Base-by-base conservation (phyloP, 2,329 filamentous ascomycete species). In the Diaporthe citriasiana region DNA sequence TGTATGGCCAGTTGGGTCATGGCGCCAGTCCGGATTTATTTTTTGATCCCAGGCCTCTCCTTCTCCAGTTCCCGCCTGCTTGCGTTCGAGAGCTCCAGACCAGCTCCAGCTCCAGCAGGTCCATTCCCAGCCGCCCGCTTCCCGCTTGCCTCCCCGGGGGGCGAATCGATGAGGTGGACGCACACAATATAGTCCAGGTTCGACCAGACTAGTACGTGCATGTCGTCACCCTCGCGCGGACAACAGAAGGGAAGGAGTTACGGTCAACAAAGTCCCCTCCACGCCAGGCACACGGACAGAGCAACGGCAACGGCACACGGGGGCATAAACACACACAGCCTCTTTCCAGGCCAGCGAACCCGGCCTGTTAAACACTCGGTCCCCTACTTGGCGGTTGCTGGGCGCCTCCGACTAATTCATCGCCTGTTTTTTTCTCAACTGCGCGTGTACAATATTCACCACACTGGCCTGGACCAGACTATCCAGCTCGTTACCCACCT, bases 1-100 rank as follows among this genome's bases (percentile, higher is more conserved):
- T 13, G 63, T 47, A 68, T 51, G 47, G 45, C 30, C 63, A 53
- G 47, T 40, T 68, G 63, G 63, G 45, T 71, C 63, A 73, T 71
- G 70, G 70, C 57, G 70, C 53, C 65, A 60, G 59, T 71, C 63
- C 57, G 57, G 42, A 72, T 72, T 76, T 74, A 42, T 71, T 74
- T 35, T 65, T 72, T 72, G 73, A 73, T 70, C 65, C 71, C 60
- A 65, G 42, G 69, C 74, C 72, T 72, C 60, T 75, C 70, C 71
- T 76, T 75, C 73, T 70, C 51, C 53, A 56, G 35, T 35, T 70
- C 33, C 47, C 38, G 33, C 22, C 50, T 40, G 22, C 45, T 25
- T 33, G 42, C 45, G 22, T 25, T 66, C 45, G 45, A 35, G 42
- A 66, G 60, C 60, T 65, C 60, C 60, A 66, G 42, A 9, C 60